These are phyloP conservation scores for Penicillium flavigenum DNA, from an alignment of 495 filamentous ascomycete species.

Conservation along the genomic window DNA sequence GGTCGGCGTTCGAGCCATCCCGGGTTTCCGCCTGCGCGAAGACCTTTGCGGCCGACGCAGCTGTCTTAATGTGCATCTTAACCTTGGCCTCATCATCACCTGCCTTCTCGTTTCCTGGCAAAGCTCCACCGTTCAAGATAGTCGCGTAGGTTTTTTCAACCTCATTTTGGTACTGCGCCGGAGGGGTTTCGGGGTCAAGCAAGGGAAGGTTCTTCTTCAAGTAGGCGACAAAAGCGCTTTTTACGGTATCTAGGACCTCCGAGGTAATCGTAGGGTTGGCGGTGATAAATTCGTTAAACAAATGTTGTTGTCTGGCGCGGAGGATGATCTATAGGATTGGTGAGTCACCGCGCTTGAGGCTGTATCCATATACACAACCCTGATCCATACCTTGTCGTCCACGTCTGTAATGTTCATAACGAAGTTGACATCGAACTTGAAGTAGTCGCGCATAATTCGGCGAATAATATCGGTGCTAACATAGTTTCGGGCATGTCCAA, in stretches of 20 bases:
- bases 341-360: conserved; percentile 11
- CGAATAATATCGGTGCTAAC: conserved; percentile 90
- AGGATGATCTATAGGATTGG: conserved; percentile 67
- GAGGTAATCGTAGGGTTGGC: conserved; percentile 49
- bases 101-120: conserved; percentile 61
- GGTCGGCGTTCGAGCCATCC: conserved; percentile 27
- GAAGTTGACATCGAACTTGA: conserved; percentile 81
- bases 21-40: conserved; percentile 46
- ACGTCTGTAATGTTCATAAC: conserved; percentile 97
- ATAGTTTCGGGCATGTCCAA: conserved; percentile 93
- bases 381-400: conserved; percentile 72
- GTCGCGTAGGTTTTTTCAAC: conserved; percentile 61
- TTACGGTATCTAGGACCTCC: conserved; percentile 54
- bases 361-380: not conserved
- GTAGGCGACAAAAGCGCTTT: conserved; percentile 69
- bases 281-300: conserved; percentile 58
- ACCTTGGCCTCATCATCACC: conserved; percentile 81
- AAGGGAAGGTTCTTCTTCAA: conserved; percentile 73
- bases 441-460: conserved; percentile 82
- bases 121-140: conserved; percentile 50
- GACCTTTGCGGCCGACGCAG: conserved; percentile 58
- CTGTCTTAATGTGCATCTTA: conserved; percentile 90
- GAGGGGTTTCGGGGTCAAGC: conserved; percentile 44
- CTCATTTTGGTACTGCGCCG: conserved; percentile 51
- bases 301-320: conserved; percentile 71